These are phyloP conservation scores for Flaveria robusta DNA, from an alignment of 129 eudicot species.

Conservation along the genomic window DNA sequence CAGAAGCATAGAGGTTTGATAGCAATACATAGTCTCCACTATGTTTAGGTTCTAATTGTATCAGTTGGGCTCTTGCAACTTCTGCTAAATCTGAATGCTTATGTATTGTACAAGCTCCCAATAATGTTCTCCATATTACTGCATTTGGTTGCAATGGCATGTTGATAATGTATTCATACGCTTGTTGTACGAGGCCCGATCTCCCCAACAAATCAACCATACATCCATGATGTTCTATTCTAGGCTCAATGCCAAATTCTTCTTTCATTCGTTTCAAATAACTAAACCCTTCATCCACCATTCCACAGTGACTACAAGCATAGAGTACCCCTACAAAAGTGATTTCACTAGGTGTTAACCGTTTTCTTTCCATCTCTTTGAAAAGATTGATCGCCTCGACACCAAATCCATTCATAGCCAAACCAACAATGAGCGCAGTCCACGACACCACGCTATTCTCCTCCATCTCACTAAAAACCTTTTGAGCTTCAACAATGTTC, in stretches of 20 bases:
- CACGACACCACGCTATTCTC: conserved; percentile 76
- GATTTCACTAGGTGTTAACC: conserved; percentile 64
- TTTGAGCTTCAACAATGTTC: conserved; percentile 59
- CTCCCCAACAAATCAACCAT: conserved; percentile 88
- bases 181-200: conserved; percentile 68
- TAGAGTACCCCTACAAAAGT: conserved; percentile 90
- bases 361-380: conserved; percentile 47
- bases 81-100: conserved; percentile 60
- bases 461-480: conserved; percentile 60
- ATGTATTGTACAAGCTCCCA: conserved; percentile 74
- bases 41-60: conserved; percentile 76
- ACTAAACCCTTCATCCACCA: conserved; percentile 75
- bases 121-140: conserved; percentile 75
- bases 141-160: conserved; percentile 83
- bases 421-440: conserved; percentile 79
- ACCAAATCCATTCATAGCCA: conserved; percentile 85
- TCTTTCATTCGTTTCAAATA: conserved; percentile 67
- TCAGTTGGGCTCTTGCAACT: conserved; percentile 58
- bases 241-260: conserved; percentile 60
- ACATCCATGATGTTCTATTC: conserved; percentile 85
- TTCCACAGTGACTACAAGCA: conserved; percentile 95
- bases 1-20: conserved; percentile 86
- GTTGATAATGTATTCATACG: conserved; percentile 57
- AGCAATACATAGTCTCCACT: conserved; percentile 87
- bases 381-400: conserved; percentile 63